A percentile compares a stretch with the other conserved stretches of the same genome.
phyloP scores from a whole-genome alignment of 148 eudicot genomes.

The Mesembryanthemum crystallinum region DNA sequence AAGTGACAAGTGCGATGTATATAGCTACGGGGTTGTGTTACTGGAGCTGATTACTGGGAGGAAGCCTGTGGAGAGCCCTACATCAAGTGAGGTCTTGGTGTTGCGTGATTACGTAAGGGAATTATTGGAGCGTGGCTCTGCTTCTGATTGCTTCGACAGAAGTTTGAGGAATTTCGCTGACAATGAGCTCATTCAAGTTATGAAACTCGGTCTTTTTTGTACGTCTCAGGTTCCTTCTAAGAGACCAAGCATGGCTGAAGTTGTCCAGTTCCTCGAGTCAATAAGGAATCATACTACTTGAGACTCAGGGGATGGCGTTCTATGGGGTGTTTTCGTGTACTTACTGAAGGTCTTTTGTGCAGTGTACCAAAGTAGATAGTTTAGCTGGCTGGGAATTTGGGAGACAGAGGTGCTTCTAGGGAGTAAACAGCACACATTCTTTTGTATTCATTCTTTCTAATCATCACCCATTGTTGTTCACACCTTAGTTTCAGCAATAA shows the following conservation, averaged over 20 bases:
- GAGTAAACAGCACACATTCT: conserved; percentile 37
- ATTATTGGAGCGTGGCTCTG: conserved; percentile 59
- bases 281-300: conserved; percentile 40
- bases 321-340: background rate
- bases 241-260: conserved; percentile 92
- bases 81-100: conserved; percentile 61
- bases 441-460: conserved; percentile 38
- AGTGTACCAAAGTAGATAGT: conserved; percentile 7
- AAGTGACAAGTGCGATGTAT: conserved; percentile 86
- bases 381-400: conserved; percentile 3
- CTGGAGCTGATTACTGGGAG: conserved; percentile 90
- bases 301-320: background rate
- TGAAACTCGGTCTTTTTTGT: conserved; percentile 83
- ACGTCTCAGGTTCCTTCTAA: conserved; percentile 67
- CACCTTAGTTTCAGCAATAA: conserved; percentile 19
- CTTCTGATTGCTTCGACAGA: conserved; percentile 77
- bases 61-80: conserved; percentile 84
- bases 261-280: conserved; percentile 89
- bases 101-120: conserved; percentile 81
- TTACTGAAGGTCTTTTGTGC: conserved; percentile 17
- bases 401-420: conserved; percentile 21
- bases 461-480: conserved; percentile 14
- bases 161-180: conserved; percentile 66
- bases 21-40: conserved; percentile 79
- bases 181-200: conserved; percentile 82